Evolutionary conservation across 2,329 filamentous ascomycete genomes (phyloP), one percentile per base, ranked within the genome.

Genomic region (Fusarium hainanense): DNA sequence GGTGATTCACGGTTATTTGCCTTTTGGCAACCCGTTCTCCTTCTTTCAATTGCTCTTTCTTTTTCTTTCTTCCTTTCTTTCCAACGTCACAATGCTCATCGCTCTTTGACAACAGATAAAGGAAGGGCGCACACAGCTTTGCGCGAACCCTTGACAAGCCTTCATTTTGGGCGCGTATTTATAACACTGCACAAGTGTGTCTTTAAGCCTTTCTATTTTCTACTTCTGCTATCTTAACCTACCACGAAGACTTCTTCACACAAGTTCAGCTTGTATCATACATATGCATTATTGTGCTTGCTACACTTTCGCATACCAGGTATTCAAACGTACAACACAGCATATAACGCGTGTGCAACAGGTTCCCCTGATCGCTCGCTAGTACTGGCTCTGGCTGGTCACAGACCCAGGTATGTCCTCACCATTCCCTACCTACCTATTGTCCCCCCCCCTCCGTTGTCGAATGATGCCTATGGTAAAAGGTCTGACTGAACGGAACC

Each of bases 381-480:
- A 21, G 21, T 34, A 28, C 34, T 37, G 34, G 18, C 34, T 37
- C 23, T 59, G 54, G 46, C 30, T 43, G 54, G 47, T 54, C 40
- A 47, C 63, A 46, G 41, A 43, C 25, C 32, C 61, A 20, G 62
- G 73, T 74, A 72, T 47, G 71, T 70, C 21, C 25, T 14, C n/a
- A 21, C 41, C 14, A 42, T 50, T 57, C 47, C 25, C 43, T 57
- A 47, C 25, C 43, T 40, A 37, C 61, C 28, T 23, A 23, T 20
- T 42, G 16, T n/a, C 25, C 28, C 43, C 21, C 21, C 21, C 34
- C 11, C 34, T 34, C 20, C 41, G 18, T 47, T 56, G 68, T 78
- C 76, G 72, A 75, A 83, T 86, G 87, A 89, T 89, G 86, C 84
- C 76, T 66, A 79, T 87, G 87, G 87, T 89, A 89, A 89, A 89